A percentile compares a stretch with the other conserved stretches of the same genome.
phyloP scores from a whole-genome alignment of 2,329 filamentous ascomycete genomes.

The Cordyceps cateniannulata region DNA sequence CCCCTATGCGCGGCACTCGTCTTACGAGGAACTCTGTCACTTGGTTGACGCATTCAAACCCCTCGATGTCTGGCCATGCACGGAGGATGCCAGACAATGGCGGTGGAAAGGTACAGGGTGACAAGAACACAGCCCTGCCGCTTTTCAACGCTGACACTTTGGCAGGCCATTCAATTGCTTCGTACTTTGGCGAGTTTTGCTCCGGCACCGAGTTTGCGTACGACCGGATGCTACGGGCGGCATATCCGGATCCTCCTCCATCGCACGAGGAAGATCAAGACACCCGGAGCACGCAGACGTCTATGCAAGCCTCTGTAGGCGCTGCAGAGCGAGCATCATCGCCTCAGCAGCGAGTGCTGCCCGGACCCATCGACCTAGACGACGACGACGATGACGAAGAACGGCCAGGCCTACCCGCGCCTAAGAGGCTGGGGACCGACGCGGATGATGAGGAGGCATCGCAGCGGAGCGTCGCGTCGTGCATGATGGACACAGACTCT shows the following conservation, averaged over 20 bases:
- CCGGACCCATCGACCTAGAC: background rate
- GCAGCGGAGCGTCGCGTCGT: conserved; percentile 14
- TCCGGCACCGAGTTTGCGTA: conserved; percentile 54
- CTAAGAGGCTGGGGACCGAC: background rate
- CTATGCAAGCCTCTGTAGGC: background rate
- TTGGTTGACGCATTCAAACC: conserved; percentile 64
- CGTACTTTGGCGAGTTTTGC: conserved; percentile 67
- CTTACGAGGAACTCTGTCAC: conserved; percentile 69
- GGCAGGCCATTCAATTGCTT: conserved; percentile 52
- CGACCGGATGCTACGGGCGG: conserved; percentile 51
- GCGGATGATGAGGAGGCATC: conserved; percentile 4
- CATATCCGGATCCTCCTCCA: conserved; percentile 6
- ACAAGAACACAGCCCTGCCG: background rate
- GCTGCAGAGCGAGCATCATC: background rate
- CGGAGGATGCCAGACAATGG: conserved; percentile 61
- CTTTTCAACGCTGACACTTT: background rate
- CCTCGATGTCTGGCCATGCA: conserved; percentile 76
- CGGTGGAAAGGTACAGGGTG: conserved; percentile 35
- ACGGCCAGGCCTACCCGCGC: background rate
- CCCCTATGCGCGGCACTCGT: conserved; percentile 86
- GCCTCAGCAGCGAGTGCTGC: background rate
- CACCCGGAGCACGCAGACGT: background rate
- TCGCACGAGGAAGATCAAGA: background rate
- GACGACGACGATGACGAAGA: background rate
- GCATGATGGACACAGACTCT: conserved; percentile 18